These are phyloP conservation scores for Flaveria floridana DNA, from an alignment of 140 eudicot genomes.

Conservation along the genomic window DNA sequence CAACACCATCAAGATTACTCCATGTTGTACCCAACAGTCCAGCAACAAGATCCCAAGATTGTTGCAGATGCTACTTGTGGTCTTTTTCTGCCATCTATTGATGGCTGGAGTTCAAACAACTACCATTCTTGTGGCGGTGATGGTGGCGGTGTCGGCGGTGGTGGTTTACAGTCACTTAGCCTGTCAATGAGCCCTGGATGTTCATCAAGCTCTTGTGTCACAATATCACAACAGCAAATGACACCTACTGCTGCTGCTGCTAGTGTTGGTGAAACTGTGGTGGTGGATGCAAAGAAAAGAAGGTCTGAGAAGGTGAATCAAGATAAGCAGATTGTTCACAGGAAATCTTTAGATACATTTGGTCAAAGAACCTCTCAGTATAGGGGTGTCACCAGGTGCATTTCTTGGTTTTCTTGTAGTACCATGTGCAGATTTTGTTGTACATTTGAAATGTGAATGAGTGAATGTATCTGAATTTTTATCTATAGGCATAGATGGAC, in stretches of 20 bases:
- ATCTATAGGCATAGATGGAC: constrained; percentile 79
- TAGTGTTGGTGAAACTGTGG: constrained; percentile 43
- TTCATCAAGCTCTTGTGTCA: constrained; percentile 75
- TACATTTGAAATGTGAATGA: background rate
- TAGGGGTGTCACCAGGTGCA: constrained; percentile 92
- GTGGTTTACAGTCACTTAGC: constrained; percentile 73
- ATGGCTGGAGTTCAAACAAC: constrained; percentile 50
- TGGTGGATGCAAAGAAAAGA: constrained; percentile 71
- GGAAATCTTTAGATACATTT: constrained; percentile 88
- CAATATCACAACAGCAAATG: constrained; percentile 66
- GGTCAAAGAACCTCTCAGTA: constrained; percentile 95
- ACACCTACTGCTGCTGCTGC: constrained; percentile 32
- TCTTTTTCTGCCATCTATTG: constrained; percentile 44
- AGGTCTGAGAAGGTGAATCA: constrained; percentile 56
- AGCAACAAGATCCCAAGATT: constrained; percentile 33
- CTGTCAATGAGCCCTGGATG: constrained; percentile 85
- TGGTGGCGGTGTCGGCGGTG: constrained; percentile 36
- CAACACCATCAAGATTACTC: constrained; percentile 51
- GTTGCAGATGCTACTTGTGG: constrained; percentile 22
- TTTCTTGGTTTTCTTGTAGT: background rate
- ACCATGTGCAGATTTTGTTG: background rate
- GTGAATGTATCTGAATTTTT: background rate
- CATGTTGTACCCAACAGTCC: constrained; percentile 41
- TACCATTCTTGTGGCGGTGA: constrained; percentile 43
- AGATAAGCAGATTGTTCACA: constrained; percentile 70